phyloP scores from a whole-genome alignment of 805 yeast species.

The Wickerhamomyces tratensis region DNA sequence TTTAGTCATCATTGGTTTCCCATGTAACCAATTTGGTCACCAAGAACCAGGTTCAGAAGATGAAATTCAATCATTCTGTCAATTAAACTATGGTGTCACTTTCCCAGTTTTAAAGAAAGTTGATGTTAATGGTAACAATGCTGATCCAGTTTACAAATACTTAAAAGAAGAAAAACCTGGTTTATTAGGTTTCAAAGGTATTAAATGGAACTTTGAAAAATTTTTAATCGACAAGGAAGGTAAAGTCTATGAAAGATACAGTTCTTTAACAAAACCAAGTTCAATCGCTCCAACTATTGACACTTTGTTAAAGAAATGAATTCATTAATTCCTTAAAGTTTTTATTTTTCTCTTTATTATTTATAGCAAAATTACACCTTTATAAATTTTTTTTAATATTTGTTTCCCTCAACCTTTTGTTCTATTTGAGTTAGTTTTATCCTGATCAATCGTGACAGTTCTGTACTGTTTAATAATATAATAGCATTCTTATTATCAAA shows the following conservation, averaged over 20 bases:
- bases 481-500: too few relatives aligned
- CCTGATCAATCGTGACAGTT: too few relatives aligned
- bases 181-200: conserved; percentile 57
- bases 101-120: conserved; percentile 85
- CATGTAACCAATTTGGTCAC: conserved; percentile 82
- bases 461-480: too few relatives aligned
- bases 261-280: conserved; percentile 61
- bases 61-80: conserved; percentile 70
- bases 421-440: too few relatives aligned
- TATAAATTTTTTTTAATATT: too few relatives aligned
- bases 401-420: too few relatives aligned
- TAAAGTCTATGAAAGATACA: conserved; percentile 52
- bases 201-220: conserved; percentile 77
- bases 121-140: conserved; percentile 78
- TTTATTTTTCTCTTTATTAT: too few relatives aligned
- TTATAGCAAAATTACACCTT: too few relatives aligned
- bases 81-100: conserved; percentile 76
- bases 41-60: conserved; percentile 67
- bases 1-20: conserved; percentile 69
- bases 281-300: conserved; percentile 50
- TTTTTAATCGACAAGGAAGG: conserved; percentile 54
- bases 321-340: too few relatives aligned
- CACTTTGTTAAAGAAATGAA: conserved; percentile 30
- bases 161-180: conserved; percentile 60
- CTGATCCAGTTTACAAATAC: conserved; percentile 73